A percentile compares a stretch with the other conserved stretches of the same genome.
phyloP scores from a whole-genome alignment of 202 grass and related monocot species.

The Eragrostis tef region DNA sequence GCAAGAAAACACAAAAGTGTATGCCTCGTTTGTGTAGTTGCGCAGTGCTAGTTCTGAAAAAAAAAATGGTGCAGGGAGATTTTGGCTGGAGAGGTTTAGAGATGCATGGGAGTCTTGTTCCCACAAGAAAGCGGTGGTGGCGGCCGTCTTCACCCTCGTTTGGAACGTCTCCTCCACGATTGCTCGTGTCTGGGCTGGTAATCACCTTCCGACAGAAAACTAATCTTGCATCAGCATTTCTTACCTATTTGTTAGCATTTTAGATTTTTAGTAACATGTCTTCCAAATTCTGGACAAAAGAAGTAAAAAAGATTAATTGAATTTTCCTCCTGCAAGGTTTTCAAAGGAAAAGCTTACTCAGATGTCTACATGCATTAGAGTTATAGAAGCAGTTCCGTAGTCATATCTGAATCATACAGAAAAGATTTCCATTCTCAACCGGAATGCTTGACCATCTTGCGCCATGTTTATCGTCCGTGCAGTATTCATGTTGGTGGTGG shows the following conservation, averaged over 20 bases:
- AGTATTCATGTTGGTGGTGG: conserved; percentile 87
- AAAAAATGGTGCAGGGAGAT: conserved; percentile 53
- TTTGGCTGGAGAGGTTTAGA: conserved; percentile 89
- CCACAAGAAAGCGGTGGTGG: conserved; percentile 89
- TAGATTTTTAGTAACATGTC: background rate
- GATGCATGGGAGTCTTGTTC: conserved; percentile 95
- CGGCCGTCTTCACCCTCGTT: conserved; percentile 82
- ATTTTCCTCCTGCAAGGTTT: no score
- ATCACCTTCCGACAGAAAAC: background rate
- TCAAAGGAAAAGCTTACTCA: no score
- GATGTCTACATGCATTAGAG: no score
- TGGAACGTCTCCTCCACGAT: conserved; percentile 92
- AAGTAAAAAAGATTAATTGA: background rate
- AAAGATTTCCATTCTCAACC: background rate
- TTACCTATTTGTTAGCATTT: background rate
- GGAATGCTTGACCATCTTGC: background rate
- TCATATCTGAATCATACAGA: no score
- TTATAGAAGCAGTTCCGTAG: no score
- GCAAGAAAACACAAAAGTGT: background rate
- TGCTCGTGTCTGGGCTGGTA: conserved; percentile 91
- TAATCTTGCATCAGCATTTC: background rate
- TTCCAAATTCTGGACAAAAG: background rate
- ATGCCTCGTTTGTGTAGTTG: background rate
- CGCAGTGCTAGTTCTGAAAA: conserved; percentile 1
- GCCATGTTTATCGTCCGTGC: background rate